Evolutionary conservation across 1,139 yeast species (phyloP), one percentile per base, ranked within the genome.

Genomic region (Saccharomyces pastorianus): DNA sequence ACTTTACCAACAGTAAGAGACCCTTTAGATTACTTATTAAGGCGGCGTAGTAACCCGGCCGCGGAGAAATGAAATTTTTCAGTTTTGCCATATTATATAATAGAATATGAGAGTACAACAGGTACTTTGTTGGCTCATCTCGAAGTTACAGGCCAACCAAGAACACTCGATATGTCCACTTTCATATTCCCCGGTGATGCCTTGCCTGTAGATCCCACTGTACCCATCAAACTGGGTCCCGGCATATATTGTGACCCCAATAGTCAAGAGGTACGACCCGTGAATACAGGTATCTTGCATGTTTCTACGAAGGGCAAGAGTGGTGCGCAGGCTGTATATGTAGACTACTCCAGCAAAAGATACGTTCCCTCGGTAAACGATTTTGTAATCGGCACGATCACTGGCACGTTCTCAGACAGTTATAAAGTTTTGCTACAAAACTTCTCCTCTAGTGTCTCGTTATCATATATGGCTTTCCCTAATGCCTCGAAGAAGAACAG

Each of bases 401-500:
- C 79, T 1, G 93, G 91, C 1, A 78, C 84, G 1, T 81, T 81
- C 58, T 87, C 90, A 3, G 97, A 90, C 56, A 76, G 77, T 46
- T 91, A 84, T 68, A 80, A 84, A 59, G 93, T 91, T 0, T 78
- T 82, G 28, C 73, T 91, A 28, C 86, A 85, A 55, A 82, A 83
- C 58, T 83, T 79, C 65, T 80, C 93, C 7, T 72, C 81, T 2
- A 75, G 84, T 1, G 95, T 85, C 1, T 74, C 83, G 28, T 76
- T 91, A 23, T 82, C 88, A 31, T 84, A 85, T 69, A 82, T 84
- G 82, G 91, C 96, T 2, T 91, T 93, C 67, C 96, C 96, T 32
- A 90, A 89, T 71, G 97, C 98, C 5, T 79, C 93, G n/a, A 88
- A 87, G 70, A 91, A 90, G 71, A 91, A 91, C 67, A 78, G 91